These are phyloP conservation scores for Alternaria conjuncta DNA, from an alignment of 2,329 filamentous ascomycete genomes.

Conservation along the genomic window DNA sequence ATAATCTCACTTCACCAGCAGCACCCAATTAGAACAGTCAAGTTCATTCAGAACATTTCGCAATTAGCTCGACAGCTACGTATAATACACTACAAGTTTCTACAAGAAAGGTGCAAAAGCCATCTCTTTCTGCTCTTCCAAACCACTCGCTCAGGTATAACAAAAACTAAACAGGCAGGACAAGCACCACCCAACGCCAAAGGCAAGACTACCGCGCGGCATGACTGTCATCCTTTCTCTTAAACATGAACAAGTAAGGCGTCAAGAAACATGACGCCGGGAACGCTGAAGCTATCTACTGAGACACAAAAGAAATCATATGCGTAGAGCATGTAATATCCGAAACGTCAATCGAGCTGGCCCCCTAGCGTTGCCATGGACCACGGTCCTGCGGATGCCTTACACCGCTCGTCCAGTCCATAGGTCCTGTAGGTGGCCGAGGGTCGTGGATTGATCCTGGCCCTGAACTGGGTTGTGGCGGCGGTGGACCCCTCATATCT, in stretches of 20 bases:
- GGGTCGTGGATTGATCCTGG: conserved; percentile 24
- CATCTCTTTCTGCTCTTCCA: neutral
- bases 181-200: neutral
- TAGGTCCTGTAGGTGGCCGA: conserved; percentile 20
- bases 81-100: neutral
- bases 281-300: neutral
- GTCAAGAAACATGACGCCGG: neutral
- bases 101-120: neutral
- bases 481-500: conserved; percentile 24
- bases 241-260: neutral
- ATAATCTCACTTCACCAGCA: neutral
- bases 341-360: neutral
- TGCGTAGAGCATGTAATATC: neutral
- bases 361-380: conserved; percentile 18
- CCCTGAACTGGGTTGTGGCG: conserved; percentile 19
- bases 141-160: neutral
- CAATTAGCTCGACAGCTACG: neutral
- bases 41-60: neutral
- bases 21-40: neutral
- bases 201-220: neutral
- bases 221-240: neutral
- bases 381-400: conserved; percentile 25
- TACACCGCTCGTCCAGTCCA: conserved; percentile 31
- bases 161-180: neutral
- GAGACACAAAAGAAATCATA: neutral